Conservation (phyloP, 2,329 filamentous ascomycete species). For the Botrytis medusae region DNA sequence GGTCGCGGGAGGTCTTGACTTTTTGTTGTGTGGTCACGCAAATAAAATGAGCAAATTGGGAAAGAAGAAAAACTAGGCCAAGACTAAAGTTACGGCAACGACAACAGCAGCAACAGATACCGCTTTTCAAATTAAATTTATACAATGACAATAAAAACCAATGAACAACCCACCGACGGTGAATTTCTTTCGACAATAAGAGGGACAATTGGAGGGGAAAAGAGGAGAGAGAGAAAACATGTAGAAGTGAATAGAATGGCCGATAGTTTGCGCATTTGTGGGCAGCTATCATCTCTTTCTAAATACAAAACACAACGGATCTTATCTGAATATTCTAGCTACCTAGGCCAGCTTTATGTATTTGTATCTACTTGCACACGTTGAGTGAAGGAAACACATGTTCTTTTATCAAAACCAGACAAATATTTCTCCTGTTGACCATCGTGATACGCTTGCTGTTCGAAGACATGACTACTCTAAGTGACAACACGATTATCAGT, state of each 20-base stretch:
- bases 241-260: background rate
- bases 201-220: background rate
- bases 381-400: background rate
- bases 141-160: background rate
- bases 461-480: background rate
- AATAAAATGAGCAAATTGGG: background rate
- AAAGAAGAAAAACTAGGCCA: background rate
- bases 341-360: background rate
- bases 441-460: background rate
- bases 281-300: too few species aligned
- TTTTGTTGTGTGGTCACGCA: background rate
- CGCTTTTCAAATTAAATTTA: background rate
- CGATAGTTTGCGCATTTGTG: background rate
- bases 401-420: background rate
- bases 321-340: background rate
- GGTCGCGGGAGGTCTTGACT: too few species aligned
- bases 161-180: background rate
- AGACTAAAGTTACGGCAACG: background rate
- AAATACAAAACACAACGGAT: fast-evolving
- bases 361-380: background rate
- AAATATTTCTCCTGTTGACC: background rate
- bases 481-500: background rate
- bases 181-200: background rate
- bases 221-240: background rate
- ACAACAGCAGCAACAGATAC: background rate